Evolutionary conservation across 1,284 basidiomycete species (phyloP), one percentile per base, ranked within the genome.

Genomic region (Tylopilus sp.): DNA sequence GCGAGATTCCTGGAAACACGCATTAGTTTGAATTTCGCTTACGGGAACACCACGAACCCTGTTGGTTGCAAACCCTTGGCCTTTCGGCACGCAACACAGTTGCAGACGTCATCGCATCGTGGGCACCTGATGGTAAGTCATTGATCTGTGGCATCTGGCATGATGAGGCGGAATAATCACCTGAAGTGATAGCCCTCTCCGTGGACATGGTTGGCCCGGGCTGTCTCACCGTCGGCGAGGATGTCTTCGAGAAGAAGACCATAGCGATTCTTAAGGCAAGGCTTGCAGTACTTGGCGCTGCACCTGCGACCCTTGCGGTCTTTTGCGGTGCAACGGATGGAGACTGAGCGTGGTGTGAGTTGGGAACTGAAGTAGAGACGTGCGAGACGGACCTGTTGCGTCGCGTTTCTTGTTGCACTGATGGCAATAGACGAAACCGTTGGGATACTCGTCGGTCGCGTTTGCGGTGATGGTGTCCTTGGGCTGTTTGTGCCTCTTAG

Each of bases 241-340:
- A 85, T 74, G n/a, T 63, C 63, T 29, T 81, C 76, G 32, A 82
- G 64, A 51, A 82, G 75, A 58, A 80, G 73, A 36, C 76, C 76
- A 58, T 88, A 90, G 40, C 83, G 74, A 60, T 85, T 88, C 68
- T 75, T 81, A 56, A 90, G 74, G 60, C 88, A 90, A 1, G 73
- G 57, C 41, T 74, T 76, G 69, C 88, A 90, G 58, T 84, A 86
- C 59, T 81, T 85, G 48, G 72, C 69, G 22, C 62, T 72, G 68
- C 88, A 90, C 19, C 74, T 74, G 51, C 71, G 71, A 57, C 71
- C 59, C 28, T 61, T 60, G 50, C 59, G 59, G 48, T 55, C 65
- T 52, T 67, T 72, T 25, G 68, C 64, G 3, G 82, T 85, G 62
- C 84, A 88, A 22, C 76, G 79, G 31, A 84, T 62, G 22, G 67